Base-by-base conservation (phyloP, 116 monocot genomes). In the Dioscorea cayenensis region DNA sequence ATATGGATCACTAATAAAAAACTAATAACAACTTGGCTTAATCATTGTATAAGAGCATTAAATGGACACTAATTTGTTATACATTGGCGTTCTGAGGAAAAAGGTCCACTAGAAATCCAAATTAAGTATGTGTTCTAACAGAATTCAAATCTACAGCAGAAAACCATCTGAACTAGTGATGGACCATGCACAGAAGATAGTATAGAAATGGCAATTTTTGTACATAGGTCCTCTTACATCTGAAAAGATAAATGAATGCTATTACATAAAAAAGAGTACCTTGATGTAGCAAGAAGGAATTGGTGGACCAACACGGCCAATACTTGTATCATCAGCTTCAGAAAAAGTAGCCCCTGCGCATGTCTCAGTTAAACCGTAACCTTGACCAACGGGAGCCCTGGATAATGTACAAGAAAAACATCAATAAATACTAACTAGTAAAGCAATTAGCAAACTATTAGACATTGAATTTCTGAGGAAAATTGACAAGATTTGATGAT, bases 261-360 rank as follows among this genome's bases (percentile, higher is more conserved):
- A 7, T 2, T 20, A 23, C 5, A 32, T 0, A 32, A 5, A 11
- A 61, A 5, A 25, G 22, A 18, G 19, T 67, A 78, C 85, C 89
- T 89, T 89, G 52, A 89, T 68, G 71, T 78, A 89, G 36, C 64
- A 75, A 49, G 80, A 89, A 67, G 89, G 89, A 58, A 89, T 73
- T 28, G 89, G 85, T 50, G 89, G 73, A 52, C 89, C 83, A 37
- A 89, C 89, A 72, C 80, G 89, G 58, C 85, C 85, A 14, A 85
- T 80, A 66, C 60, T 76, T 67, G 69, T 14, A 71, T 89, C 85
- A 72, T 89, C 83, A 2, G 28, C 67, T 51, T 89, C 89, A 66
- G 82, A 75, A 72, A 85, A 89, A 18, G 85, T 28, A 51, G 73
- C 89, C 9, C 82, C 89, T 2, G 85, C 85, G 71, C 77, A 78